A percentile compares a stretch with the other conserved stretches of the same genome.
These are phyloP conservation scores for Aspergillus pseudotamarii DNA, from an alignment of 2,329 filamentous ascomycete genomes.

Conservation along the genomic window DNA sequence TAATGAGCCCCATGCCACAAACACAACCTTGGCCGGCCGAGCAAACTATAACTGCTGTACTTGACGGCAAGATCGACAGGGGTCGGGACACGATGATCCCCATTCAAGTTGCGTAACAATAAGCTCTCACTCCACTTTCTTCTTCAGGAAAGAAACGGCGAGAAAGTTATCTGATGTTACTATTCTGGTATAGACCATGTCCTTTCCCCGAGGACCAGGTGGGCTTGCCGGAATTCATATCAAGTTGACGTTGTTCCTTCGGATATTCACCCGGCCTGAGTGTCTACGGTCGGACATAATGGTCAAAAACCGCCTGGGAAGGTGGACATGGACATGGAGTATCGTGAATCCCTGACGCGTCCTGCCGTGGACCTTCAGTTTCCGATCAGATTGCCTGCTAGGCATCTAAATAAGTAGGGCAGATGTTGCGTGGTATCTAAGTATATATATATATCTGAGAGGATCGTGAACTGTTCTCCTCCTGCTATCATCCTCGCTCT, in stretches of 20 bases:
- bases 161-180: background rate
- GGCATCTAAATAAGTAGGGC: background rate
- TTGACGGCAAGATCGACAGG: background rate
- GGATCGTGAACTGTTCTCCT: background rate
- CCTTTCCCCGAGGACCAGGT: background rate
- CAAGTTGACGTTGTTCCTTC: background rate
- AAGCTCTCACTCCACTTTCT: background rate
- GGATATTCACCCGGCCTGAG: background rate
- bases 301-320: background rate
- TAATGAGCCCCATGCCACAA: background rate
- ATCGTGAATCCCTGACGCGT: background rate
- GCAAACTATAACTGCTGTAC: background rate
- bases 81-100: background rate
- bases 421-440: background rate
- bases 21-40: background rate
- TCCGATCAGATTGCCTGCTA: background rate
- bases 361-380: background rate
- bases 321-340: background rate
- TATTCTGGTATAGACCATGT: background rate
- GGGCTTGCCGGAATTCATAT: background rate
- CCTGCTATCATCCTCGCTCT: background rate
- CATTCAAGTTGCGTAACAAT: background rate
- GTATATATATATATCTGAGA: background rate
- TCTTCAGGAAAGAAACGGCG: background rate
- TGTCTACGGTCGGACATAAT: background rate